Evolutionary conservation across 2,329 filamentous ascomycete genomes (phyloP).

Genomic region (Trichoderma simmonsii): DNA sequence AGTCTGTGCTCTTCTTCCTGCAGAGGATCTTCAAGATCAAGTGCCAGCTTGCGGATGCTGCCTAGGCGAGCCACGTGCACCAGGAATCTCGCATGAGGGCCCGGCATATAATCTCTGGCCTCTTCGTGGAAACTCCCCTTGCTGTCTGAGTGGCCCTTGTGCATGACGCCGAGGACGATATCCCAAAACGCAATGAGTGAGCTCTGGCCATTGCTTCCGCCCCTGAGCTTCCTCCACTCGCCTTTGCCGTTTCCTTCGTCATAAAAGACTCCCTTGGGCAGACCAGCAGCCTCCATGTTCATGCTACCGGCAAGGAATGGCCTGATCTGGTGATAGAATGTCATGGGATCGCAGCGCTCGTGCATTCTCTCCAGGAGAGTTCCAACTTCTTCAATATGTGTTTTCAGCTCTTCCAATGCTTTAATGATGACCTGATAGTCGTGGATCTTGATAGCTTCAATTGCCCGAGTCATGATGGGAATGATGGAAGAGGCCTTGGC

Average conservation of each 20-base stretch:
- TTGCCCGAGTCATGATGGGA: constrained; percentile 72
- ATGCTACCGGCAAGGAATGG: constrained; percentile 89
- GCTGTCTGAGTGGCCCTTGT: constrained; percentile 44
- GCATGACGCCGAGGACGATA: constrained; percentile 78
- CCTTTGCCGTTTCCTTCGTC: constrained; percentile 67
- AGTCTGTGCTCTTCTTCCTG: constrained; percentile 49
- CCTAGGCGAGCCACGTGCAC: constrained; percentile 64
- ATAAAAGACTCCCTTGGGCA: constrained; percentile 81
- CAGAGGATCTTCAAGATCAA: constrained; percentile 46
- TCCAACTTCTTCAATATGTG: constrained; percentile 66
- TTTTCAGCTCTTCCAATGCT: constrained; percentile 62
- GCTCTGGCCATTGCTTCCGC: constrained; percentile 90
- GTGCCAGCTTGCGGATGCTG: constrained; percentile 70
- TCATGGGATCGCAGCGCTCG: constrained; percentile 78
- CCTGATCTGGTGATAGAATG: constrained; percentile 86
- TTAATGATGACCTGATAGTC: constrained; percentile 60
- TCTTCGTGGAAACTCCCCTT: constrained; percentile 52
- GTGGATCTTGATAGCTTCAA: constrained; percentile 61
- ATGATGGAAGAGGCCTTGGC: constrained; percentile 72
- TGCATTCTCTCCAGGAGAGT: constrained; percentile 77
- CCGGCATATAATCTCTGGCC: constrained; percentile 89
- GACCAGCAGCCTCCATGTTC: constrained; percentile 82
- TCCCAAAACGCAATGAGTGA: constrained; percentile 94
- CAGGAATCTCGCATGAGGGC: constrained; percentile 75
- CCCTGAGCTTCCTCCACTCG: constrained; percentile 73